A percentile compares a stretch with the other conserved stretches of the same genome.
These are phyloP conservation scores for Cicer judaicum DNA, from an alignment of 306 rosid species.

Conservation along the genomic window DNA sequence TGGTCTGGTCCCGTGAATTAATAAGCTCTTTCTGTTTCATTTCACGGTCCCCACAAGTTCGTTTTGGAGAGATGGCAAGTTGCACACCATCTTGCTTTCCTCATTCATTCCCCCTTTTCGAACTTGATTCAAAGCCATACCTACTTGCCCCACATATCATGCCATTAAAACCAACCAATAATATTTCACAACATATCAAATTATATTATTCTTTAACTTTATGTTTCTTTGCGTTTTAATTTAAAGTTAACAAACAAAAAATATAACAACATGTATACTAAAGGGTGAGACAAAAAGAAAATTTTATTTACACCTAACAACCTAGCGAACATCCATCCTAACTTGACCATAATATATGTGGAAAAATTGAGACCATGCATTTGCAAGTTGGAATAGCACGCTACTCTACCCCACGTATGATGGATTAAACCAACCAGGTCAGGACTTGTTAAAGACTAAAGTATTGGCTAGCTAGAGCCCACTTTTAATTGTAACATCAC, in stretches of 20 bases:
- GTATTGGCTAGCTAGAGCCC: slow-evolving; percentile 1
- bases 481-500: neutral
- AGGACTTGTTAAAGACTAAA: neutral
- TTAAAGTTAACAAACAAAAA: too few species aligned
- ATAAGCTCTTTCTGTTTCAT: neutral
- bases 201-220: neutral
- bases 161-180: neutral
- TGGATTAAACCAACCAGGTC: slow-evolving; percentile 2
- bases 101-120: slow-evolving; percentile 25
- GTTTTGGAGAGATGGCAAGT: slow-evolving; percentile 6
- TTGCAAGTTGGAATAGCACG: slow-evolving; percentile 14
- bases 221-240: too few species aligned
- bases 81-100: slow-evolving; percentile 15
- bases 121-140: neutral
- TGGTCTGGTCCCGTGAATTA: slow-evolving; percentile 31
- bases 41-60: slow-evolving; percentile 17
- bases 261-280: too few species aligned
- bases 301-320: neutral
- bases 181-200: neutral
- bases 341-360: slow-evolving; percentile 16
- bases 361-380: slow-evolving; percentile 25
- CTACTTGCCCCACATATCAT: neutral
- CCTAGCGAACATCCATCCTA: neutral
- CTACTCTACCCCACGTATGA: neutral
- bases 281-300: neutral